These are phyloP conservation scores for Umbelopsis sp. DNA, from an alignment of 371 early-diverging fungal genomes.

Conservation along the genomic window DNA sequence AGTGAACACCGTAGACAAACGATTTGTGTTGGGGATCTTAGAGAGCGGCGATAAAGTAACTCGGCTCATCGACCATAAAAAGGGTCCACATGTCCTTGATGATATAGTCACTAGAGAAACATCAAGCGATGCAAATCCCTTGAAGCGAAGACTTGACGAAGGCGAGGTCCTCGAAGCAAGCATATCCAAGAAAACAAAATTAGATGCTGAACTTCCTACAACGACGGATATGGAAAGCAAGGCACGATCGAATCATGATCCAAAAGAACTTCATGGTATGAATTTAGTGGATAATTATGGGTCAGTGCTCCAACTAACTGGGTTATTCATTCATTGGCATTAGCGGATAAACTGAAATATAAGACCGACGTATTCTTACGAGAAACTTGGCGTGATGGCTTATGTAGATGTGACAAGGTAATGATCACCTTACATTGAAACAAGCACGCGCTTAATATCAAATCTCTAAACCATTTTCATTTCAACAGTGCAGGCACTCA, in stretches of 20 bases:
- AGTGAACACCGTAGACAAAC: constrained; percentile 45
- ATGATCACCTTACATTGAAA: not conserved
- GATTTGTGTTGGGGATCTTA: constrained; percentile 54
- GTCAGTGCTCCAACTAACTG: no score
- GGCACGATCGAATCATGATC: not conserved
- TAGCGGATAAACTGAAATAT: not conserved
- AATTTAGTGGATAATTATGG: no score
- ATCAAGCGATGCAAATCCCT: not conserved
- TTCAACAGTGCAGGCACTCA: constrained; percentile 28
- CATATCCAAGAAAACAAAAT: constrained; percentile 19
- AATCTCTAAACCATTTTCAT: not conserved
- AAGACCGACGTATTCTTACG: constrained; percentile 47
- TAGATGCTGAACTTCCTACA: not conserved
- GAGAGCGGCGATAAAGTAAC: not conserved
- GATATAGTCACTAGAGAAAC: constrained; percentile 9
- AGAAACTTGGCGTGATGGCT: constrained; percentile 53
- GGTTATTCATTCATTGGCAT: not conserved
- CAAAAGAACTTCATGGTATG: not conserved
- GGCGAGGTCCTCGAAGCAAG: not conserved
- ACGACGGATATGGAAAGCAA: constrained; percentile 2
- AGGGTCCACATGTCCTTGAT: not conserved
- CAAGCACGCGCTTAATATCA: not conserved
- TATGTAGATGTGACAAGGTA: constrained; percentile 51
- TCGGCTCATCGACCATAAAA: not conserved
- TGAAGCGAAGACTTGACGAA: constrained; percentile 27